These are phyloP conservation scores for Phytophthora tubulina DNA, from an alignment of 352 stramenopile genomes.

Conservation along the genomic window DNA sequence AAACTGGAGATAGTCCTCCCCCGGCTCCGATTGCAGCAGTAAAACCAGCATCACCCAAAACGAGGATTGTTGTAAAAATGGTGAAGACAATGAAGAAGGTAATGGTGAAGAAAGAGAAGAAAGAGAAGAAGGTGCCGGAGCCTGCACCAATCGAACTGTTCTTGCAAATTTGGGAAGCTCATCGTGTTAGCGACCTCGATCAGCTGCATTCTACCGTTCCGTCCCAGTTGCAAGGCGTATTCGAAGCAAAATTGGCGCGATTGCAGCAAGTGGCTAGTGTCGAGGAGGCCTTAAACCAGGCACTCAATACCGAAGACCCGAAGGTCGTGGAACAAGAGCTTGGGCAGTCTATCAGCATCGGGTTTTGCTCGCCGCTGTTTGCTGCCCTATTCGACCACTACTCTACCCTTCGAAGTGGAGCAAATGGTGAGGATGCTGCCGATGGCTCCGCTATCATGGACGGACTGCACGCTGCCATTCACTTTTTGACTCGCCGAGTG, in stretches of 20 bases:
- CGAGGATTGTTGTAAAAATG: constrained; percentile 23
- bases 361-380: constrained; percentile 64
- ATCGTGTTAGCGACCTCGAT: constrained; percentile 41
- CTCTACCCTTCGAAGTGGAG: constrained; percentile 40
- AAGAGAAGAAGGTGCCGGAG: constrained; percentile 25
- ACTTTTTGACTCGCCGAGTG: constrained; percentile 65
- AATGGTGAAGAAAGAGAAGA: constrained; percentile 13
- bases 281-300: constrained; percentile 48
- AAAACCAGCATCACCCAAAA: constrained; percentile 17
- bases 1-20: constrained; percentile 8
- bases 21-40: constrained; percentile 6
- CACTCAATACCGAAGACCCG: constrained; percentile 40
- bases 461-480: constrained; percentile 61
- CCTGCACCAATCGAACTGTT: constrained; percentile 39
- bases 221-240: constrained; percentile 33
- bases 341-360: constrained; percentile 63
- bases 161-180: constrained; percentile 56
- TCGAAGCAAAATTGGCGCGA: constrained; percentile 57
- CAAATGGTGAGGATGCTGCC: constrained; percentile 16
- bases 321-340: constrained; percentile 64
- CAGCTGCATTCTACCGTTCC: constrained; percentile 26
- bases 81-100: constrained; percentile 7
- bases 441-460: constrained; percentile 38
- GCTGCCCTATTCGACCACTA: constrained; percentile 57
- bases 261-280: constrained; percentile 56